Base-by-base conservation (phyloP, 176 grass and related monocot genomes). In the Olyra latifolia region DNA sequence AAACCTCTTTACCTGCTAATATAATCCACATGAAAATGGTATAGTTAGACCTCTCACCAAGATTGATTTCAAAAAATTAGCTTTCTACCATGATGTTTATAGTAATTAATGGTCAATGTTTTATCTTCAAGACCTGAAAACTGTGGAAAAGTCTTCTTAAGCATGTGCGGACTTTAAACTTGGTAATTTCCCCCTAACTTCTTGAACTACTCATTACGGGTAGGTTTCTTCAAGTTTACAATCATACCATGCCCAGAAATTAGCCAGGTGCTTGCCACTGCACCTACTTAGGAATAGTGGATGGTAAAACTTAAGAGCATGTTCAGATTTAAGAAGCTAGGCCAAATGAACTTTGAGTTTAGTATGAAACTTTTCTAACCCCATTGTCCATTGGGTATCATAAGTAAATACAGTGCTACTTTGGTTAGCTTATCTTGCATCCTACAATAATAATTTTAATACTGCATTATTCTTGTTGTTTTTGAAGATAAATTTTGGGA, bases 371-470 rank as follows among this genome's bases (percentile, higher is more conserved):
- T 65, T 38, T 20, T 47, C 12, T 19, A 44, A 32, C 25, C 44
- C 32, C 0, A 1, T 35, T 35, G 32, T 3, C 32, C 54, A 49
- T 63, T 59, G 9, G 7, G 10, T 49, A 49, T 47, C 10, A 30
- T 12, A 79, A 66, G 3, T 73, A 53, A 29, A 22, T 47, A 9
- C 23, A 42, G 3, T 46, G 17, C 64, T 77, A 29, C 5, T 66
- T 88, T 66, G 64, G 12, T 46, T 27, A 67, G 13, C 35, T 69
- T 63, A 19, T 68, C 24, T 79, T 40, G 40, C 49, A 27, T 84
- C 24, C 43, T 72, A 77, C 59, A 38, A 67, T 47, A 40, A 78
- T 68, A 39, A 47, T 81, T 56, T 80, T 45, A 55, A 23, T 41
- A 69, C 10, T 72, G 43, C 23, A 50, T 25, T 45, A 19, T 30